Base-by-base conservation (phyloP, 164 flowering plant genomes). In the Stephania cephalantha region DNA sequence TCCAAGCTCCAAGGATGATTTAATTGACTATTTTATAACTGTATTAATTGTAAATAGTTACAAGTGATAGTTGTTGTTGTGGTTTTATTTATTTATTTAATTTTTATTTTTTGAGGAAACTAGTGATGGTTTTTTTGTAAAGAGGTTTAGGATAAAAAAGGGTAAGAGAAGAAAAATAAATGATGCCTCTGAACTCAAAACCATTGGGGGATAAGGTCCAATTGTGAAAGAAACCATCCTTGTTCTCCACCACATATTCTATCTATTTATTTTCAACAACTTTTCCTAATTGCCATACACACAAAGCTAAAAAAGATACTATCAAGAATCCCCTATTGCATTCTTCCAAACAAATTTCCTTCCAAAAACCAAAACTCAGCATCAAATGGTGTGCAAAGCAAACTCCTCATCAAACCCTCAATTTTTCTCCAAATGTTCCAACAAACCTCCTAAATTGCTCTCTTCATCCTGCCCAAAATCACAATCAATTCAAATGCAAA, bases 301-400 rank as follows among this genome's bases (percentile, higher is more conserved):
- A 58, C 64, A 58, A 1, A 58, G 63, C 63, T 58, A 58, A 58
- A 58, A 58, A 18, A 58, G 64, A 18, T 22, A 45, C 71, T 29
- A 58, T 65, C 22, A 22, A 65, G 22, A 17, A n/a, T 22, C 29
- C 29, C 66, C 66, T 20, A n/a, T 35, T 55, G 20, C 18, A 17
- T 67, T 22, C 22, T 55, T 22, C 48, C 30, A 9, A 6, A 35
- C 35, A 68, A 9, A 74, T 6, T 17, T 67, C 35, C 22, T 55
- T 22, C 48, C 30, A 9, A 6, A 22, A 68, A 9, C 73, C 4
- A 11, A 15, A 7, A 65, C 64, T 50, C 46, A 22, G 7, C 7
- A 20, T 71, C 78, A 78, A 81, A 86, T 86, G 92, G 85, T 81
- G 20, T 84, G 79, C 53, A 86, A 81, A 69, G 70, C 87, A 71